Base-by-base conservation (phyloP, 2,329 filamentous ascomycete species). In the Diaporthe australafricana region DNA sequence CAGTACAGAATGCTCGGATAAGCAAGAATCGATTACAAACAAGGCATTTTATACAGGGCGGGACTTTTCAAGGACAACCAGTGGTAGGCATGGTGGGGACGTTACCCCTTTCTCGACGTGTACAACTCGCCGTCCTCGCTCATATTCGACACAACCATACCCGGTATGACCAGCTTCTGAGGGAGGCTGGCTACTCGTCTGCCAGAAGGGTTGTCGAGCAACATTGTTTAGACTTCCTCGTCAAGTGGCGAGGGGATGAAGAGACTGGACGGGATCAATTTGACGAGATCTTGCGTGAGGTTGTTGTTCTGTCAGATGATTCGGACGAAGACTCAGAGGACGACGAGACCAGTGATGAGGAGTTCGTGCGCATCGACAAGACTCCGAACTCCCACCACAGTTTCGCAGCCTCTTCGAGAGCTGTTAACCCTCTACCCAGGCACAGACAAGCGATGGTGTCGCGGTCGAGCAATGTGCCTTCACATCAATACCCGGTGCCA, bases 171-270 rank as follows among this genome's bases (percentile, higher is more conserved):
- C 79, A 87, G 71, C 82, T 92, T 22, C 81, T 92, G 20, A 86
- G 80, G 76, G 88, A 91, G 76, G 89, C 88, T 6, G 83, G 81
- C 22, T 92, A 89, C 84, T 81, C 84, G 65, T 89, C 89, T 77
- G 89, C 90, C 67, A 85, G 90, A 74, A 91, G 87, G 80, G 86
- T 86, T 50, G 89, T 92, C 55, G 89, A 92, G 76, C 80, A 85
- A 40, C 82, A 90, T 17, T 92, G 90, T 74, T 83, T 92, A 56
- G 90, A 92, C 75, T 84, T 90, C 68, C 87, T 92, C 79, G 87
- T 92, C 84, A 92, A 92, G 87, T 92, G 90, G 90, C 90, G 90
- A 82, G 90, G 90, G 70, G 90, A 92, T 76, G 90, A 92, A 79
- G 90, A 92, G 78, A 92, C 87, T 22, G 90, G 90, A 32, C 88